Base-by-base conservation (phyloP, 352 stramenopile genomes). In the Pythium utonaiense region DNA sequence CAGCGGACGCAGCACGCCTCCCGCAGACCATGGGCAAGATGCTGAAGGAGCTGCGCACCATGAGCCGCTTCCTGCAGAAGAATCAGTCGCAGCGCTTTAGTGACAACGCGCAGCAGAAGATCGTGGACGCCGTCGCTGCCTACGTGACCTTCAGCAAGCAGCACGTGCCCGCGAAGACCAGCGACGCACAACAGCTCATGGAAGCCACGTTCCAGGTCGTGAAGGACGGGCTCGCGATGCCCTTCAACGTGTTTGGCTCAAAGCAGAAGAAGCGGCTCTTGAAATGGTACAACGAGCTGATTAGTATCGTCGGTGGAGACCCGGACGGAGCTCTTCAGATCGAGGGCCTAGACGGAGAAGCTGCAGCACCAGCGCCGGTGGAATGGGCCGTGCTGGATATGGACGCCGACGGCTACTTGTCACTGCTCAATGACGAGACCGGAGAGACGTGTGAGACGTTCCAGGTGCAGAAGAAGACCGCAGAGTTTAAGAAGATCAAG, bases 281-380 rank as follows among this genome's bases (percentile, higher is more conserved):
- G 25, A 95, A 94, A 52, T 91, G 84, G 80, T 86, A 93, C 74
- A 92, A 92, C 45, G 83, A 95, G 53, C 72, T 92, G 48, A 88
- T 91, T 36, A 69, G 62, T 25, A 54, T 83, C 41, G 72, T 85
- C 1, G 76, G 74, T 8, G 67, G 67, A 47, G 78, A 88, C 44
- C 70, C 67, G 8, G 79, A 86, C 41, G 53, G 42, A 27, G 65
- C 60, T 25, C 61, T 80, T 16, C 36, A 60, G 42, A 55, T 66
- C 17, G 66, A 66, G 14, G 59, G 56, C 1, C 49, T 59, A 0
- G 54, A 64, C 1, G 58, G 50, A 24, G 47, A 67, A 41, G 65
- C 48, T 10, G 55, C 50, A n/a, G 61, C 42, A 21, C 50, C 12
- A 24, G 57, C 6, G 33, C 60, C 36, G 62, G 53, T 83, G 1